Conservation (phyloP, 192 early-diverging fungal genomes). For the Backusella psychrophila region DNA sequence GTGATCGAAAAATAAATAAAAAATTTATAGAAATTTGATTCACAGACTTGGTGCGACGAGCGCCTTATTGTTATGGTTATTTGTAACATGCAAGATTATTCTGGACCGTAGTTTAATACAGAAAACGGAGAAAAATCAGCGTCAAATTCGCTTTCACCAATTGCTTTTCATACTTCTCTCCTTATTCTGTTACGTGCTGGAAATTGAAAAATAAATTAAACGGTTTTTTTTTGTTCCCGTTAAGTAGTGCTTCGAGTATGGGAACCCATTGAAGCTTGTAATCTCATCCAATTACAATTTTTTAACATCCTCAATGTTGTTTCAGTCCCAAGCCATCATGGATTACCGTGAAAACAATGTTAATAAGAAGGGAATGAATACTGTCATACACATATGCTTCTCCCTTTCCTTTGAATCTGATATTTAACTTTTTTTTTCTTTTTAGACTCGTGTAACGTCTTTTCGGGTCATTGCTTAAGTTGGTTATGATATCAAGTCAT, state of each 20-base stretch:
- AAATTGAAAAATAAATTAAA: not conserved
- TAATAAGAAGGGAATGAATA: not conserved
- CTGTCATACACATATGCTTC: not conserved
- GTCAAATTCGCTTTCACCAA: not conserved
- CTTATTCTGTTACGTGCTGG: not conserved
- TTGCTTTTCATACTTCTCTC: not conserved
- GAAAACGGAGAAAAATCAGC: no score
- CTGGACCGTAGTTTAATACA: not conserved
- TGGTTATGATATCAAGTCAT: not conserved
- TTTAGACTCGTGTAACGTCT: not conserved
- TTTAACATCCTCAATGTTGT: not conserved
- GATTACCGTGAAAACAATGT: not conserved
- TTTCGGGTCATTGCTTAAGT: not conserved
- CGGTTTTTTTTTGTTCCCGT: not conserved
- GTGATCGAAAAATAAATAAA: not conserved
- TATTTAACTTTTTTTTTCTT: not conserved
- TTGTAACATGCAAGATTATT: not conserved
- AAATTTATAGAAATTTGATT: conserved; percentile 1
- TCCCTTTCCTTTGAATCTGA: not conserved
- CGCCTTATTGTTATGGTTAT: not conserved
- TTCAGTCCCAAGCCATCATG: not conserved
- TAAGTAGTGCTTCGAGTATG: not conserved
- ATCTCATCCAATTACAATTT: not conserved
- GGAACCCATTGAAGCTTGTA: not conserved
- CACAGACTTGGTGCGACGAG: not conserved